Conservation (phyloP, 352 stramenopile genomes). For the Halophytophthora batemanensis region DNA sequence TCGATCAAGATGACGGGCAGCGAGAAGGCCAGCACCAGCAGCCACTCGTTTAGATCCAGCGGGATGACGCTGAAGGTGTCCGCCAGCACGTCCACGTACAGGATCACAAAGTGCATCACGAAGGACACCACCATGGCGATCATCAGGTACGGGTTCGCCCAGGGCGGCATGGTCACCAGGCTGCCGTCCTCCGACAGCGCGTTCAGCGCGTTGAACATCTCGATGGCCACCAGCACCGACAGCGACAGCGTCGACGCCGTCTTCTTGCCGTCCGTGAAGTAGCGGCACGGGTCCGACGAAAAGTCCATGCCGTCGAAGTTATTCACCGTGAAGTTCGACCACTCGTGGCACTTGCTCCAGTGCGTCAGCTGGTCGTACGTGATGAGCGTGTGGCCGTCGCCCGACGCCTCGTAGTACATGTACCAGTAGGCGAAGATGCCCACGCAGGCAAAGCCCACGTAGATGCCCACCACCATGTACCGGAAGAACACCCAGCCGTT, state of each 20-base stretch:
- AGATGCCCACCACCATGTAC: conserved; percentile 96
- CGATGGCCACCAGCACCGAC: conserved; percentile 92
- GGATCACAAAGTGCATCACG: conserved; percentile 91
- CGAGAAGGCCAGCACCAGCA: conserved; percentile 91
- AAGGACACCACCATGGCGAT: conserved; percentile 93
- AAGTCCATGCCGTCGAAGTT: conserved; percentile 90
- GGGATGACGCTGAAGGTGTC: conserved; percentile 93
- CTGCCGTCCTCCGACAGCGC: conserved; percentile 91
- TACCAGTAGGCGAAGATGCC: conserved; percentile 94
- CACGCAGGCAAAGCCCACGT: conserved; percentile 90
- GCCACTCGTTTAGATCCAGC: conserved; percentile 90
- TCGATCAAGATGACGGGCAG: conserved; percentile 93
- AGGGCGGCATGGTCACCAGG: conserved; percentile 91
- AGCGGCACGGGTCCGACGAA: conserved; percentile 88
- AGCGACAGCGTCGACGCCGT: conserved; percentile 92
- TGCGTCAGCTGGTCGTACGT: conserved; percentile 88
- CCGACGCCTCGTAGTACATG: conserved; percentile 89
- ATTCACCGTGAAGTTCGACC: conserved; percentile 91
- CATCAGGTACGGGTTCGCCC: conserved; percentile 93
- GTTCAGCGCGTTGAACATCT: conserved; percentile 96
- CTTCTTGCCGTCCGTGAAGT: conserved; percentile 92
- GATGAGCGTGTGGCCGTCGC: conserved; percentile 90
- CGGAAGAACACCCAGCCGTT: conserved; percentile 97
- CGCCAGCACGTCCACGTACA: conserved; percentile 92
- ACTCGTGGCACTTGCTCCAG: conserved; percentile 90